A percentile compares a stretch with the other conserved stretches of the same genome.
phyloP scores from a whole-genome alignment of 495 filamentous ascomycete species.

The Aspergillus haitiensis region DNA sequence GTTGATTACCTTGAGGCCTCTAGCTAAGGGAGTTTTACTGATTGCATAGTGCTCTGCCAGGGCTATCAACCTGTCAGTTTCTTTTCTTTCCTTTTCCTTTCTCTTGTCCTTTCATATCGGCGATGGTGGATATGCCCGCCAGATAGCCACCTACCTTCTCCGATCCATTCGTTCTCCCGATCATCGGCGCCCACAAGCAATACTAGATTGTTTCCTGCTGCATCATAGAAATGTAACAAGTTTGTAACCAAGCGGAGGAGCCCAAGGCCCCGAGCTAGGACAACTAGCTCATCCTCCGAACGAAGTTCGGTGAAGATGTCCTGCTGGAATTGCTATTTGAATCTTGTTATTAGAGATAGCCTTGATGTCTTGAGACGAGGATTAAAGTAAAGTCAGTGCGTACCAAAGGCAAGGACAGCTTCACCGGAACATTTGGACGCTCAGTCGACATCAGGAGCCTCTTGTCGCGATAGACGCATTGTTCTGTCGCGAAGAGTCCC shows the following conservation, averaged over 20 bases:
- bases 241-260: conserved; percentile 89
- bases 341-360: conserved; percentile 18
- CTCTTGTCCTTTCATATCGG: neutral
- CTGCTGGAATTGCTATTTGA: conserved; percentile 72
- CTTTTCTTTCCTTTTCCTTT: neutral
- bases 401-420: conserved; percentile 90
- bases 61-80: conserved; percentile 41
- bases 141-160: conserved; percentile 57
- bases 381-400: conserved; percentile 18
- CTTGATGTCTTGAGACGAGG: neutral
- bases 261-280: conserved; percentile 88
- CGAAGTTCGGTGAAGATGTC: conserved; percentile 89
- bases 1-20: conserved; percentile 88
- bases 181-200: conserved; percentile 89
- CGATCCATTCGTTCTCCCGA: conserved; percentile 91
- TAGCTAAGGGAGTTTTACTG: conserved; percentile 70
- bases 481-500: conserved; percentile 20
- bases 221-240: conserved; percentile 94
- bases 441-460: conserved; percentile 56
- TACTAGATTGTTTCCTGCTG: conserved; percentile 88
- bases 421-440: conserved; percentile 68
- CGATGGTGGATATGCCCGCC: neutral
- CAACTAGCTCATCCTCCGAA: conserved; percentile 86
- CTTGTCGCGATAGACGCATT: conserved; percentile 29
- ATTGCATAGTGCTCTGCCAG: conserved; percentile 91